Conservation (phyloP, 2,329 filamentous ascomycete genomes). For the Aspergillus felis region DNA sequence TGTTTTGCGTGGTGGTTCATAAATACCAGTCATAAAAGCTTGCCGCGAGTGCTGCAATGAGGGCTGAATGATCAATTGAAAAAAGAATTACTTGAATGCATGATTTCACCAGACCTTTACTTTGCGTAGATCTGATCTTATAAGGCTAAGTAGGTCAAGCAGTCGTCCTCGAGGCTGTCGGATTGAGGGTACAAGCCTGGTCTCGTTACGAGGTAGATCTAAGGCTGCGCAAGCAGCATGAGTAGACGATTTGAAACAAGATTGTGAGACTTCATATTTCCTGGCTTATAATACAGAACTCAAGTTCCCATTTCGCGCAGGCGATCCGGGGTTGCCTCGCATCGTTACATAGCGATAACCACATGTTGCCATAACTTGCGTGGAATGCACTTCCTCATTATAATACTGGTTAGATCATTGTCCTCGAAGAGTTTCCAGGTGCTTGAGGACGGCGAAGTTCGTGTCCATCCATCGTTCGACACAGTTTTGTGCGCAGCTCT, state of each 20-base stretch:
- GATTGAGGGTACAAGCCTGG: not conserved
- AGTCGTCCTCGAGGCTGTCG: not conserved
- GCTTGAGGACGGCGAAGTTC: constrained; percentile 77
- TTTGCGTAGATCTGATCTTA: constrained; percentile 12
- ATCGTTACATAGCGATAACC: not conserved
- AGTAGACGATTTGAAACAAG: not conserved
- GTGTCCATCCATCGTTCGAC: constrained; percentile 91
- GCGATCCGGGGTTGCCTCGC: not conserved
- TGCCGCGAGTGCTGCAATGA: constrained; percentile 28
- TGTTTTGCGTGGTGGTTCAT: constrained; percentile 40
- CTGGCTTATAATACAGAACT: not conserved
- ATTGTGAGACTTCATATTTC: not conserved
- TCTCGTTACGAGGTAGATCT: not conserved
- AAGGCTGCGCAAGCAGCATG: not conserved
- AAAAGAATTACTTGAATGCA: constrained; percentile 28
- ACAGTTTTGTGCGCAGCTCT: constrained; percentile 84
- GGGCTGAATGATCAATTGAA: constrained; percentile 37
- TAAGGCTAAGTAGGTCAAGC: not conserved
- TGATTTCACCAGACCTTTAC: constrained; percentile 14
- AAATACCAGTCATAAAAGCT: constrained; percentile 32
- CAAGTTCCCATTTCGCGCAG: not conserved
- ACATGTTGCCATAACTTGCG: constrained; percentile 2
- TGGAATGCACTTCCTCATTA: constrained; percentile 3
- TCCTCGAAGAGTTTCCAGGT: constrained; percentile 65
- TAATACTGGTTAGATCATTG: constrained; percentile 21